Evolutionary conservation across 2,329 filamentous ascomycete genomes (phyloP).

Genomic region (Cordyceps cateniannulata): DNA sequence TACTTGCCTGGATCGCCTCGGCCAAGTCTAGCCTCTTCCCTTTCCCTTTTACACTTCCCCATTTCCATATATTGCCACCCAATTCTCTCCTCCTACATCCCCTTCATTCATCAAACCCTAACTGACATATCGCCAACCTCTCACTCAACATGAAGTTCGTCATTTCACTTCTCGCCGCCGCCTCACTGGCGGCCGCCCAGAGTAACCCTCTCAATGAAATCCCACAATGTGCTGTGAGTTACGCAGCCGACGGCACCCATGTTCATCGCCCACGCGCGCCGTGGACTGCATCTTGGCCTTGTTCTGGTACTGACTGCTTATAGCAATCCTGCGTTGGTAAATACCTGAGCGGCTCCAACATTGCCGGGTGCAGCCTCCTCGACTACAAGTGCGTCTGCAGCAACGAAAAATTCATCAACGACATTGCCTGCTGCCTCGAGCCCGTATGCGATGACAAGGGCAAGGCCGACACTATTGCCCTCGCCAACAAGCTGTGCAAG

Average conservation of each 20-base stretch:
- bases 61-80: background rate
- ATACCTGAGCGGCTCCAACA: slow-evolving; percentile 26
- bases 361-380: slow-evolving; percentile 32
- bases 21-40: background rate
- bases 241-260: background rate
- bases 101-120: background rate
- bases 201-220: slow-evolving; percentile 20
- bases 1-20: too few species aligned
- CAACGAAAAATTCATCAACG: slow-evolving; percentile 32
- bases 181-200: slow-evolving; percentile 29
- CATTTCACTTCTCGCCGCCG: slow-evolving; percentile 24
- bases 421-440: slow-evolving; percentile 36
- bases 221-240: slow-evolving; percentile 34
- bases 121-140: background rate
- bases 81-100: background rate
- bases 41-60: background rate
- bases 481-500: slow-evolving; percentile 33
- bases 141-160: slow-evolving; percentile 29
- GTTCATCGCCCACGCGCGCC: background rate
- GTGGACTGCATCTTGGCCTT: too few species aligned
- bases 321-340: slow-evolving; percentile 25
- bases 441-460: slow-evolving; percentile 27
- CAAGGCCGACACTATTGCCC: slow-evolving; percentile 29
- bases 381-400: slow-evolving; percentile 37
- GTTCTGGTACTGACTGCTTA: too few species aligned